These are phyloP conservation scores for Calonectria leucothoes DNA, from an alignment of 2,329 filamentous ascomycete species.

Conservation along the genomic window DNA sequence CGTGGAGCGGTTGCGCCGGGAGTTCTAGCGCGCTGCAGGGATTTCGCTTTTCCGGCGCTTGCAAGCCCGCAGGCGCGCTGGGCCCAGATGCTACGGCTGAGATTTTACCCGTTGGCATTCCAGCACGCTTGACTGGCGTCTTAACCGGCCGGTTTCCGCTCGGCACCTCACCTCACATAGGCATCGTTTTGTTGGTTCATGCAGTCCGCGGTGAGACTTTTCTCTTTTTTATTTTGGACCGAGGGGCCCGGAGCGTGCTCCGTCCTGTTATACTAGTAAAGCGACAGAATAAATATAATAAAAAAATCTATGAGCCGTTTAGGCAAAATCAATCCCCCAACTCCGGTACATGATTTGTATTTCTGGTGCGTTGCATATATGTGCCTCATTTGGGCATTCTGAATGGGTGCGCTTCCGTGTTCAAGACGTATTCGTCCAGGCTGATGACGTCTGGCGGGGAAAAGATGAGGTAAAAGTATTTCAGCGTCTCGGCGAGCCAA, in stretches of 20 bases:
- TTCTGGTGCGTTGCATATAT: background rate
- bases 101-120: background rate
- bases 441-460: constrained; percentile 71
- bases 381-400: constrained; percentile 25
- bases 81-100: background rate
- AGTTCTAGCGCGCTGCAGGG: background rate
- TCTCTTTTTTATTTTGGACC: no score
- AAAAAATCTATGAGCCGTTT: background rate
- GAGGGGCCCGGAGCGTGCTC: background rate
- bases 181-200: background rate
- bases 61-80: background rate
- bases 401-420: constrained; percentile 64
- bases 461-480: constrained; percentile 81
- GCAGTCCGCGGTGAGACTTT: background rate
- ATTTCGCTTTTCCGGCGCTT: constrained; percentile 1
- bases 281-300: background rate
- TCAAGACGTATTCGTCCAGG: constrained; percentile 75
- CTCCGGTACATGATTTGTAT: background rate
- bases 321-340: background rate
- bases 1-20: background rate
- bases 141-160: background rate
- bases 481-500: constrained; percentile 81
- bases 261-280: background rate
- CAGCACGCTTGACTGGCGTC: background rate
- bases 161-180: background rate